A percentile compares a stretch with the other conserved stretches of the same genome.
phyloP scores from a whole-genome alignment of 495 filamentous ascomycete species.

The Trichoderma asperelloides region DNA sequence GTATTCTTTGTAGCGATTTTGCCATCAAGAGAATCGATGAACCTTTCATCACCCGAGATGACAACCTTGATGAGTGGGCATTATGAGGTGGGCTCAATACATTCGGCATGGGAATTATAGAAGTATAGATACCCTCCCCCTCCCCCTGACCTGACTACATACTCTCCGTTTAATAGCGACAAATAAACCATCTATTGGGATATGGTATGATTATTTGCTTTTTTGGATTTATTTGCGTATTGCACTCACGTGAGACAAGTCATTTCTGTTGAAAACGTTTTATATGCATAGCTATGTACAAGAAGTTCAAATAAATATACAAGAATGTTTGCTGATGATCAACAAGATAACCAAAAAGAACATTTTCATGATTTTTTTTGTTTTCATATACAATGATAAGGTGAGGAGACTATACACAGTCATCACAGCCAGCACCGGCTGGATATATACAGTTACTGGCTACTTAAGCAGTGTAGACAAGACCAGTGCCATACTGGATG shows the following conservation, averaged over 20 bases:
- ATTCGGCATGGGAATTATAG: background rate
- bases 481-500: conserved; percentile 21
- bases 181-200: background rate
- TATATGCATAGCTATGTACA: background rate
- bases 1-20: conserved; percentile 86
- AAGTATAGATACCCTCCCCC: background rate
- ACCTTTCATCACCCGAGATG: conserved; percentile 66
- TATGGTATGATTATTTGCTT: background rate
- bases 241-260: background rate
- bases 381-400: too few relatives aligned
- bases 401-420: too few relatives aligned
- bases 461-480: conserved; percentile 17
- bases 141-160: background rate
- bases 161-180: background rate
- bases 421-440: background rate
- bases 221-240: background rate
- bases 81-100: conserved; percentile 36
- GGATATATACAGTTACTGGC: background rate
- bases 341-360: too few relatives aligned
- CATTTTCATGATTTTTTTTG: too few relatives aligned
- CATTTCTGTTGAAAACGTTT: background rate
- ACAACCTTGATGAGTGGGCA: conserved; percentile 75
- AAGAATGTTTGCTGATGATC: background rate
- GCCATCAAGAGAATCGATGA: conserved; percentile 89
- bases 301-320: background rate